Evolutionary conservation across 306 rosid genomes (phyloP), one percentile per base, ranked within the genome.

Genomic region (Coriaria nepalensis): DNA sequence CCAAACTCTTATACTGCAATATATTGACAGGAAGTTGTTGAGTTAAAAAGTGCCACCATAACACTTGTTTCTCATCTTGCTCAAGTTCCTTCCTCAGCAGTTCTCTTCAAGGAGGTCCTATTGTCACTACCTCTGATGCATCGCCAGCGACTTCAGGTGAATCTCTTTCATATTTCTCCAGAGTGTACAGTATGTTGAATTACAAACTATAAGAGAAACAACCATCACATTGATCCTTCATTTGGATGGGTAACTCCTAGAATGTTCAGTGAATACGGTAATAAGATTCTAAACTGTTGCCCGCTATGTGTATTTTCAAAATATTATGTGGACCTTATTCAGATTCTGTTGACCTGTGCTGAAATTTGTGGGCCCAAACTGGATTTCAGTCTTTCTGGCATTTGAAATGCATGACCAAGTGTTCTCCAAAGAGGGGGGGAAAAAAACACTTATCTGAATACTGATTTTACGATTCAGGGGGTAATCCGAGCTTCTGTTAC

Each of bases 11-110:
- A 38, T 67, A 50, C 43, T 68, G 59, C 41, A 10, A 66, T 37
- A 38, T 35, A 60, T 55, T 59, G 64, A 53, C 87, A 90, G 97
- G 95, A 79, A 61, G 72, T 71, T 12, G 68, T 52, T 48, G 88
- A 79, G 63, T 64, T 90, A 62, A 84, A 76, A 71, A 79, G 70
- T 67, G 75, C 77, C 11, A 64, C 95, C 10, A 40, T 79, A 62
- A 77, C 67, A 74, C 80, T 90, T 60, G 97, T 90, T 60, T 84
- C 97, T 65, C 94, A 73, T 64, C 79, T 84, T 67, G 95, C 95
- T 47, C 97, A 81, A 78, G 60, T 90, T 63, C 95, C 92, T 72
- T 73, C 94, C 20, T 81, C 92, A 2, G 94, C 97, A 29, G 61
- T 70, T 55, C 73, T 70, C 75, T 90, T 90, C 80, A 90, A 71